These are phyloP conservation scores for Francoa sonchifolia DNA, from an alignment of 441 rosid genomes.

Conservation along the genomic window DNA sequence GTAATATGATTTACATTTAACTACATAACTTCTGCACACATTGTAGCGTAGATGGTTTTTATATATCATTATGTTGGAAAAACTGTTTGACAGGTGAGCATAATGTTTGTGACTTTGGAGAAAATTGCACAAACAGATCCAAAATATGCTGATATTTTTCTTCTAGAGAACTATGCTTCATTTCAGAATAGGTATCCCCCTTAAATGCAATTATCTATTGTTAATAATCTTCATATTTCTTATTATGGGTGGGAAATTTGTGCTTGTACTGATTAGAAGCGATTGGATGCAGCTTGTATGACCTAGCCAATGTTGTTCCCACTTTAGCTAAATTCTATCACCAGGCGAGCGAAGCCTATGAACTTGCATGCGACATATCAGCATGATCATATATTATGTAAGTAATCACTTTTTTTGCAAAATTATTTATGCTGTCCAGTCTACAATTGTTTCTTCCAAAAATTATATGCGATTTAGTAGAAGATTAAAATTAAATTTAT, in stretches of 20 bases:
- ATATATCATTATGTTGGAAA: constrained; percentile 6
- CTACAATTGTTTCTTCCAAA: neutral
- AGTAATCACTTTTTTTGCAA: constrained; percentile 21
- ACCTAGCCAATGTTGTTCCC: constrained; percentile 93
- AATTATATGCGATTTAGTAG: neutral
- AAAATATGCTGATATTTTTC: constrained; percentile 81
- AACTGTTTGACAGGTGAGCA: constrained; percentile 63
- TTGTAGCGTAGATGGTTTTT: too few relatives aligned
- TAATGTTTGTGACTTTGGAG: constrained; percentile 90
- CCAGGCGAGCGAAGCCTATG: constrained; percentile 98
- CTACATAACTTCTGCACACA: too few relatives aligned
- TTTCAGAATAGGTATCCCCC: constrained; percentile 79
- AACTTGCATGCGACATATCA: constrained; percentile 88
- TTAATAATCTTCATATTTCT: neutral
- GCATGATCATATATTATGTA: constrained; percentile 86
- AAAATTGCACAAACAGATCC: constrained; percentile 90
- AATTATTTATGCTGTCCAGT: too few relatives aligned
- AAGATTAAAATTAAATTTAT: neutral
- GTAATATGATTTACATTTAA: too few relatives aligned
- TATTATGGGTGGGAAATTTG: neutral
- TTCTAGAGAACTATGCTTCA: constrained; percentile 95
- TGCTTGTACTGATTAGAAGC: too few relatives aligned
- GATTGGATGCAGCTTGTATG: constrained; percentile 68
- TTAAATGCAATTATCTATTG: neutral
- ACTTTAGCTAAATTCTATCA: constrained; percentile 97